Evolutionary conservation across 2,329 filamentous ascomycete genomes (phyloP).

Genomic region (Microcera coccophila): DNA sequence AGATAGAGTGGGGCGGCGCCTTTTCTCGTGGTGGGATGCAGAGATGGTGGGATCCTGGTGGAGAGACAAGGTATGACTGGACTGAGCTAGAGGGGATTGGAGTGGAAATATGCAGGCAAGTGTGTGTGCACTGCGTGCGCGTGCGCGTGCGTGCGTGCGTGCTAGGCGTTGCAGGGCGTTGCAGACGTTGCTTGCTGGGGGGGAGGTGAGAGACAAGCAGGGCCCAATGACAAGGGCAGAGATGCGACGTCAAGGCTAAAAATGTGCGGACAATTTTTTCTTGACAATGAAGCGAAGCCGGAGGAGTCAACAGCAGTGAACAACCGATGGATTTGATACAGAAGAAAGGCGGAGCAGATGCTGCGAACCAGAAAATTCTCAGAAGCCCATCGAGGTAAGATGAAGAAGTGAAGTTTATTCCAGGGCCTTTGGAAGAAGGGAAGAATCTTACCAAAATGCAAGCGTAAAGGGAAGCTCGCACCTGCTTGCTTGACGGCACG

Average conservation of each 20-base stretch:
- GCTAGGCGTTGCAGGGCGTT: background rate
- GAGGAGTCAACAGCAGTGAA: background rate
- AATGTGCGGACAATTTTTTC: background rate
- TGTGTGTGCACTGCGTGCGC: conserved; percentile 11
- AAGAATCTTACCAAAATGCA: no score
- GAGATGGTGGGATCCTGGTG: conserved; percentile 3
- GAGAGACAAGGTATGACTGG: no score
- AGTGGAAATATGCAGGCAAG: conserved; percentile 23
- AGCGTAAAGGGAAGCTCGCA: no score
- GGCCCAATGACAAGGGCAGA: background rate
- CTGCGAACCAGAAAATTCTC: background rate
- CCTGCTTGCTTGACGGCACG: no score
- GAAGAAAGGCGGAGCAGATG: background rate
- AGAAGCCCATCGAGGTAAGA: background rate
- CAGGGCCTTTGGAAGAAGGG: background rate
- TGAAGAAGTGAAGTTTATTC: background rate
- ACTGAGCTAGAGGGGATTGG: conserved; percentile 1
- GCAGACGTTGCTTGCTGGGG: background rate
- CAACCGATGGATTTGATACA: no score
- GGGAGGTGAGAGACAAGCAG: background rate
- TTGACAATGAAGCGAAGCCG: background rate
- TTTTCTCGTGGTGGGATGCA: conserved; percentile 12
- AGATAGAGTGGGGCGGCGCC: conserved; percentile 1
- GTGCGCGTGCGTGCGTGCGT: conserved; percentile 6
- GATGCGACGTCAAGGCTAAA: background rate